A percentile compares a stretch with the other conserved stretches of the same genome.
Evolutionary conservation across 169 alveolate genomes (phyloP).

Genomic region (Fabrea salina): DNA sequence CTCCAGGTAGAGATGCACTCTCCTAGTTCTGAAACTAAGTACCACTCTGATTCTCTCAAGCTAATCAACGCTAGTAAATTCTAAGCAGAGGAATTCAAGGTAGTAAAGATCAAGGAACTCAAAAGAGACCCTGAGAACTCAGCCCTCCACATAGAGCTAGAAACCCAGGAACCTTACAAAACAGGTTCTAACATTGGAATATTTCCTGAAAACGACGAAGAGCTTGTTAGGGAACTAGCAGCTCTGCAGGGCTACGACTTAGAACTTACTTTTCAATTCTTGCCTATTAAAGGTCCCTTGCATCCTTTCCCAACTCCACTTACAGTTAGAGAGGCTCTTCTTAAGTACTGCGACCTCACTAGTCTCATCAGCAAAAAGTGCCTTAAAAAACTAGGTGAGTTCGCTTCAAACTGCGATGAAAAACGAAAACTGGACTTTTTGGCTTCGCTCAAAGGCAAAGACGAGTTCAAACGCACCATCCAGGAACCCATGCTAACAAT

Average conservation of each 20-base stretch:
- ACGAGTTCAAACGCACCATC: neutral
- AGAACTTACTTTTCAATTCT: slow-evolving; percentile 16
- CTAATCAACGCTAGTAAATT: neutral
- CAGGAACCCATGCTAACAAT: slow-evolving; percentile 12
- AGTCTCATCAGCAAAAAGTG: neutral
- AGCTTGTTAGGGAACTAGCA: slow-evolving; percentile 15
- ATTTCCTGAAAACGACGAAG: slow-evolving; percentile 31
- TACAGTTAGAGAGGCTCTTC: slow-evolving; percentile 7
- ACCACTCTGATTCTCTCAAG: neutral
- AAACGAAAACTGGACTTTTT: slow-evolving; percentile 5
- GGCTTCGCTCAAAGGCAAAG: slow-evolving; percentile 22
- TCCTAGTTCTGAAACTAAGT: neutral
- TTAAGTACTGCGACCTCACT: slow-evolving; percentile 25
- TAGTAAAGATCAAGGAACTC: slow-evolving; percentile 18
- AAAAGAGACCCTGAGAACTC: slow-evolving; percentile 23
- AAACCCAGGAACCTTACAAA: neutral
- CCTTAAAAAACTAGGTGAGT: neutral
- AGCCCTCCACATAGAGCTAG: slow-evolving; percentile 14
- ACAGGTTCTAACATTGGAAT: neutral
- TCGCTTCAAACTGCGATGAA: slow-evolving; percentile 10
- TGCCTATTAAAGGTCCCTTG: neutral
- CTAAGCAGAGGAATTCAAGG: neutral
- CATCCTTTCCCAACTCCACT: slow-evolving; percentile 24
- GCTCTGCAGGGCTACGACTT: slow-evolving; percentile 16
- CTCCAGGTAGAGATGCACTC: neutral